These are phyloP conservation scores for Paramecium biaurelia DNA, from an alignment of 73 alveolate genomes.

Conservation along the genomic window DNA sequence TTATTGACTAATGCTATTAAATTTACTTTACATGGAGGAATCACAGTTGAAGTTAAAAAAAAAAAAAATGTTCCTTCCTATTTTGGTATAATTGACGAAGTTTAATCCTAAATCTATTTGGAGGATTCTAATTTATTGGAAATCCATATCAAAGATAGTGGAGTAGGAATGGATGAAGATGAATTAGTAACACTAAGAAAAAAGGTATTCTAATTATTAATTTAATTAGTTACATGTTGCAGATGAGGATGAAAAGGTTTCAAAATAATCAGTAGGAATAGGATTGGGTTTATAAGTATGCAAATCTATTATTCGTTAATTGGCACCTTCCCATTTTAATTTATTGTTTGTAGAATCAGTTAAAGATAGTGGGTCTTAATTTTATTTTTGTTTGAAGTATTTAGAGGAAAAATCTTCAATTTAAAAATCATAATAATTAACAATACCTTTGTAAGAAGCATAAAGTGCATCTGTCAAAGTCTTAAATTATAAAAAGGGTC, in stretches of 20 bases:
- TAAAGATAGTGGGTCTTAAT: neutral
- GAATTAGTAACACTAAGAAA: neutral
- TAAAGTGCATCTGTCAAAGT: conserved; percentile 14
- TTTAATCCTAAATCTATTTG: neutral
- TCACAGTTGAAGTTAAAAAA: neutral
- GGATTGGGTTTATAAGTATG: conserved; percentile 16
- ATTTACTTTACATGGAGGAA: neutral
- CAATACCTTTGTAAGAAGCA: neutral
- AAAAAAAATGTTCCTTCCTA: neutral
- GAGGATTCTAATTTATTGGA: neutral
- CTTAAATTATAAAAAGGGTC: neutral
- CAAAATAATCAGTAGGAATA: conserved; percentile 18
- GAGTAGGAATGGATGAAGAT: conserved; percentile 38
- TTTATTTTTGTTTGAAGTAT: neutral
- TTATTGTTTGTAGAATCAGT: neutral
- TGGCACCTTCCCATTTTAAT: neutral
- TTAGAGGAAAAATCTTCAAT: neutral
- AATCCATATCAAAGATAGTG: neutral
- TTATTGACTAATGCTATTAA: neutral
- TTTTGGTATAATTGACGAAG: neutral
- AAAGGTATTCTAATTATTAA: neutral
- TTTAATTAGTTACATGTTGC: neutral
- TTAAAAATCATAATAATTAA: neutral
- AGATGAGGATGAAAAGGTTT: conserved; percentile 43
- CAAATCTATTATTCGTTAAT: neutral